Percentiles rank a stretch among this genome's conserved stretches.
phyloP scores from a whole-genome alignment of 2,329 filamentous ascomycete species.

The Colletotrichum sp. region DNA sequence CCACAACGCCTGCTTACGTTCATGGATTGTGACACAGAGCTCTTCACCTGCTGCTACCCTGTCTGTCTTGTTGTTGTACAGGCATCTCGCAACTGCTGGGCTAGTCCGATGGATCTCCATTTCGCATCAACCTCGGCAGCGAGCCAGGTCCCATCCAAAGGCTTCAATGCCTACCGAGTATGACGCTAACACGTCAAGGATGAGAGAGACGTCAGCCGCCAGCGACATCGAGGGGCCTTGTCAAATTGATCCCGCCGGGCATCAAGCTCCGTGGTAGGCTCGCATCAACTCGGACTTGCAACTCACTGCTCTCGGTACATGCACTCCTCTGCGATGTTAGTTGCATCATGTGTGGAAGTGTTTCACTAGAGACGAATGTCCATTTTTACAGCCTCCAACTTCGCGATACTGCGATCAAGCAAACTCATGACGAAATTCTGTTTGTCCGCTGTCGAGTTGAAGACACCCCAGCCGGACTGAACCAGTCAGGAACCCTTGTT shows the following conservation, averaged over 20 bases:
- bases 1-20: neutral
- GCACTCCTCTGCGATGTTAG: conserved; percentile 9
- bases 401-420: neutral
- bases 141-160: neutral
- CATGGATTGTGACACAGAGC: neutral
- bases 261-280: conserved; percentile 6
- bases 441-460: conserved; percentile 6
- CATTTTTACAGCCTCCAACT: neutral
- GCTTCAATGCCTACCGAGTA: neutral
- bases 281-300: neutral
- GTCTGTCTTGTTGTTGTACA: neutral
- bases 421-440: conserved; percentile 18
- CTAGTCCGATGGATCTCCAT: neutral
- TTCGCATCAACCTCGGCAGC: neutral
- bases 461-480: neutral
- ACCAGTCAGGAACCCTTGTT: neutral
- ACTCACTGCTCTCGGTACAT: neutral
- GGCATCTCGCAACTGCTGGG: neutral
- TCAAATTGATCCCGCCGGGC: neutral
- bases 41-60: neutral
- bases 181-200: neutral
- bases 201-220: neutral
- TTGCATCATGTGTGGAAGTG: neutral
- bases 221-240: neutral
- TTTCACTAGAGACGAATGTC: neutral